Conservation (phyloP, 192 early-diverging fungal genomes). For the Linnemannia hyalina region DNA sequence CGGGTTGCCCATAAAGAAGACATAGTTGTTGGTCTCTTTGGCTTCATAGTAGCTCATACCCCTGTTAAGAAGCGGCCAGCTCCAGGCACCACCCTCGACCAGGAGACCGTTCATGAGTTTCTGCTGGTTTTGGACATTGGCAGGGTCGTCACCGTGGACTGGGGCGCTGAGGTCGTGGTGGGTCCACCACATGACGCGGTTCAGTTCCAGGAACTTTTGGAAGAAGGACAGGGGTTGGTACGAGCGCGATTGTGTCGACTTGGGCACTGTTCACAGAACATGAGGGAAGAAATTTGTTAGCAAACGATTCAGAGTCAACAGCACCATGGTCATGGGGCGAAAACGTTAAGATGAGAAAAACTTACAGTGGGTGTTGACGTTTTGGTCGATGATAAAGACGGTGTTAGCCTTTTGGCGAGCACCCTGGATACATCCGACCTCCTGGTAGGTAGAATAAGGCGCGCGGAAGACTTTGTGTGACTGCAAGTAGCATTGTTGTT, state of each 20-base stretch:
- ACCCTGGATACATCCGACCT: slow-evolving; percentile 45
- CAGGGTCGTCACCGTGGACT: slow-evolving; percentile 65
- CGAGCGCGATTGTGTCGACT: slow-evolving; percentile 68
- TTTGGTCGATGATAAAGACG: slow-evolving; percentile 49
- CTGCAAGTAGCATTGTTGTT: slow-evolving; percentile 44
- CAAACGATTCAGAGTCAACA: too few species aligned
- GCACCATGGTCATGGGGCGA: background rate
- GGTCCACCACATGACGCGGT: slow-evolving; percentile 88
- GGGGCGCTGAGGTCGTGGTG: slow-evolving; percentile 85
- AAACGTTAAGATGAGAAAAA: background rate
- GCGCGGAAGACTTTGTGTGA: slow-evolving; percentile 44
- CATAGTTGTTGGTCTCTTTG: slow-evolving; percentile 69
- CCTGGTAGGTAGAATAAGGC: slow-evolving; percentile 48
- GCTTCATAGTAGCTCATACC: slow-evolving; percentile 92
- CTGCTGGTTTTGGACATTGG: slow-evolving; percentile 72
- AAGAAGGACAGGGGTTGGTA: slow-evolving; percentile 77
- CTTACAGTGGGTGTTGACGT: slow-evolving; percentile 44
- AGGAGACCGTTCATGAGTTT: slow-evolving; percentile 51
- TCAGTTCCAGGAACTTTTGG: slow-evolving; percentile 89
- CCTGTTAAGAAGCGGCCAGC: slow-evolving; percentile 88
- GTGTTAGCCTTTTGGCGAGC: slow-evolving; percentile 45
- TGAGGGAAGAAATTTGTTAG: background rate
- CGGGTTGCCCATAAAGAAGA: slow-evolving; percentile 94
- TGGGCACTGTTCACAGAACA: slow-evolving; percentile 59
- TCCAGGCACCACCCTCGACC: slow-evolving; percentile 88